Conservation (phyloP, 2,329 filamentous ascomycete genomes). For the Monosporascus sp. region DNA sequence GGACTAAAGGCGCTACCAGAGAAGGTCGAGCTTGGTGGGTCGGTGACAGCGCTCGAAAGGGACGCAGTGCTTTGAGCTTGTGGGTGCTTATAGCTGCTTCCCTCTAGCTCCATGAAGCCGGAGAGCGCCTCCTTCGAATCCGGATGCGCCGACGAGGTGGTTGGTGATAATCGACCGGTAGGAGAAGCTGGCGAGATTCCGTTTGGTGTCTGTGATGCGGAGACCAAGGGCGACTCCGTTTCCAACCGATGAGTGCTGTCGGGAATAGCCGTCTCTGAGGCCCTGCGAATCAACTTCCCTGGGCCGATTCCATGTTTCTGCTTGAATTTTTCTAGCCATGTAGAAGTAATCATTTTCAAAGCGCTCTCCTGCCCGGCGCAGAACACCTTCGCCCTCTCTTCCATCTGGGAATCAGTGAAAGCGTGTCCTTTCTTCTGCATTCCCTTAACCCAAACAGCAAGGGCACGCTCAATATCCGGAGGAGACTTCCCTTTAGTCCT, state of each 20-base stretch:
- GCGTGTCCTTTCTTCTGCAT: slow-evolving; percentile 69
- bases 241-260: slow-evolving; percentile 54
- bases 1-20: slow-evolving; percentile 69
- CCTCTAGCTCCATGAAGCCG: slow-evolving; percentile 55
- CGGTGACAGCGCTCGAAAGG: slow-evolving; percentile 61
- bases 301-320: slow-evolving; percentile 65
- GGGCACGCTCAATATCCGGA: slow-evolving; percentile 85
- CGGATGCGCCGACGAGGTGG: slow-evolving; percentile 63
- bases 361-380: slow-evolving; percentile 67
- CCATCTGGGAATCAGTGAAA: slow-evolving; percentile 74
- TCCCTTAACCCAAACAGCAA: slow-evolving; percentile 82
- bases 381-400: slow-evolving; percentile 79
- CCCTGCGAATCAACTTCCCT: slow-evolving; percentile 47
- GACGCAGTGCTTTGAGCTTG: slow-evolving; percentile 65
- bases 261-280: slow-evolving; percentile 65
- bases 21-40: slow-evolving; percentile 60
- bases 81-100: slow-evolving; percentile 49
- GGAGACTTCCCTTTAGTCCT: slow-evolving; percentile 73
- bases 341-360: slow-evolving; percentile 63
- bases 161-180: slow-evolving; percentile 57
- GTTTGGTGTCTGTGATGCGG: slow-evolving; percentile 56
- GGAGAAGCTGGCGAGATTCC: slow-evolving; percentile 71
- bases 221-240: slow-evolving; percentile 47
- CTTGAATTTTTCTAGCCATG: slow-evolving; percentile 95
- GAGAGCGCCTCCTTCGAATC: slow-evolving; percentile 60